phyloP scores from a whole-genome alignment of 129 eudicot species.

The Arctium minus region DNA sequence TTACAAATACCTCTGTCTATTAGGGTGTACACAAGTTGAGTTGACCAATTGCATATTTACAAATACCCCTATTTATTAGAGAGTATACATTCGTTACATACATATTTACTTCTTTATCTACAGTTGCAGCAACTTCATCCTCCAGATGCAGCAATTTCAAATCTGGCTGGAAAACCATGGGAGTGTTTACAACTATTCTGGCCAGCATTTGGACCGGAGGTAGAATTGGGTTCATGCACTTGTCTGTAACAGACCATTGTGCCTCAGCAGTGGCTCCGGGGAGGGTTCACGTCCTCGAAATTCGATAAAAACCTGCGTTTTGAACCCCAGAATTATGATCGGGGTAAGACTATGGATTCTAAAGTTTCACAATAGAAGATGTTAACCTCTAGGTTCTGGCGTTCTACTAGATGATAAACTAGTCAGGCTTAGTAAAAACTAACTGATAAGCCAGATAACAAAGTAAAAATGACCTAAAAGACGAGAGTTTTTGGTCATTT shows the following conservation, averaged over 20 bases:
- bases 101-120: too few relatives aligned
- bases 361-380: neutral
- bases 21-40: too few relatives aligned
- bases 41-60: too few relatives aligned
- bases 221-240: slow-evolving; percentile 11
- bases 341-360: neutral
- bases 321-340: neutral
- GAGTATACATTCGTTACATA: too few relatives aligned
- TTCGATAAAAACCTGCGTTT: slow-evolving; percentile 75
- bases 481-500: neutral
- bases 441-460: neutral
- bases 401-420: neutral
- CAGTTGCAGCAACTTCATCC: too few relatives aligned
- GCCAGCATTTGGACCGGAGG: too few relatives aligned
- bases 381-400: neutral
- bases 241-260: slow-evolving; percentile 70
- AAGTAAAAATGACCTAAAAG: neutral
- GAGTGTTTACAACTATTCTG: too few relatives aligned
- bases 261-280: slow-evolving; percentile 88
- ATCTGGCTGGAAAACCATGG: too few relatives aligned
- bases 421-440: neutral
- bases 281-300: slow-evolving; percentile 98
- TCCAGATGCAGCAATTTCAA: too few relatives aligned
- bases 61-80: too few relatives aligned
- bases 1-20: too few relatives aligned